A percentile compares a stretch with the other conserved stretches of the same genome.
phyloP scores from a whole-genome alignment of 495 filamentous ascomycete genomes.

The Parachaetomium inaequale region DNA sequence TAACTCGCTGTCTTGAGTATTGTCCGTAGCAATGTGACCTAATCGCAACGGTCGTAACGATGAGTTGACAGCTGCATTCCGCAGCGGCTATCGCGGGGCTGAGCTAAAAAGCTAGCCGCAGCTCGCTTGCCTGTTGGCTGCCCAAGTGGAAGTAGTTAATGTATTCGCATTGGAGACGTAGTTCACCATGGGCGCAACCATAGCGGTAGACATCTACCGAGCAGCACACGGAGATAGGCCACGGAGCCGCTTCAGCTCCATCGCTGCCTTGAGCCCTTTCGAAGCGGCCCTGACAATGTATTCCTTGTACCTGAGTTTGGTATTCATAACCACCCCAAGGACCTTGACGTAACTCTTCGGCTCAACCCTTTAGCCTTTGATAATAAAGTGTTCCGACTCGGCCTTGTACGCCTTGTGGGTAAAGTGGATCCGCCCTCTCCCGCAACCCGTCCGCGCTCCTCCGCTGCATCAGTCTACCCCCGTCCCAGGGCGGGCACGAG shows the following conservation, averaged over 20 bases:
- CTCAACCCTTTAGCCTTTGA: no score
- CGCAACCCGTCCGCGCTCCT: constrained; percentile 37
- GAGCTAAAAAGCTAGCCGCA: no score
- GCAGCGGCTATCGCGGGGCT: no score
- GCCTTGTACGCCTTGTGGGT: no score
- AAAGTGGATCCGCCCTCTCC: constrained; percentile 35
- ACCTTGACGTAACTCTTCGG: not conserved
- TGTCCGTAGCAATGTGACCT: no score
- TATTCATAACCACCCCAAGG: not conserved
- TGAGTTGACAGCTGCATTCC: no score
- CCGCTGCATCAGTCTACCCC: constrained; percentile 44
- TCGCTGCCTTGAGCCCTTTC: not conserved
- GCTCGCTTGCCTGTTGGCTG: no score
- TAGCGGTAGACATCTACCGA: not conserved
- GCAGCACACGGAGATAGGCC: not conserved
- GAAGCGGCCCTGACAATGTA: not conserved
- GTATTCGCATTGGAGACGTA: not conserved
- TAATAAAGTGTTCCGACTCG: no score
- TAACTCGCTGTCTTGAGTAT: no score
- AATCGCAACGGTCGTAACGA: no score
- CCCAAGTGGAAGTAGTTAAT: no score
- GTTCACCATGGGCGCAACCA: not conserved
- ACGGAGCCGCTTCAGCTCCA: not conserved
- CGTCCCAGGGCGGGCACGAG: constrained; percentile 41
- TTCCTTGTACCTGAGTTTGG: not conserved